Base-by-base conservation (phyloP, 768 basidiomycete species). In the Termitomyces sp. region DNA sequence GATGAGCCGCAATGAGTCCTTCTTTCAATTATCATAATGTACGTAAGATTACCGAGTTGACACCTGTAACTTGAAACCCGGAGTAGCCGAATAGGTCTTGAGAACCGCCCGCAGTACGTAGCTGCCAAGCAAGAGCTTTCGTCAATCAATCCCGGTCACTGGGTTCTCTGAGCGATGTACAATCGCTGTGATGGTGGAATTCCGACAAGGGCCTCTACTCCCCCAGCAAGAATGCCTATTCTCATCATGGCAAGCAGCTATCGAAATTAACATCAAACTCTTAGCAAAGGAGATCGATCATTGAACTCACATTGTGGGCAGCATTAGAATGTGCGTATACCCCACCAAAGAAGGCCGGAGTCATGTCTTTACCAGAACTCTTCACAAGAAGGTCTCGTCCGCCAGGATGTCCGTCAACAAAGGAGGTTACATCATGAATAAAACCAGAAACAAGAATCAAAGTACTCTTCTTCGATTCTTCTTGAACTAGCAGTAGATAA, bases 291-390 rank as follows among this genome's bases (percentile, higher is more conserved):
- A 35, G 46, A 50, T 11, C 39, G 2, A 10, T 4, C 1, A 16
- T 47, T 23, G 25, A 21, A 72, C 82, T 59, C 66, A 85, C 85
- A 60, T 89, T 89, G 67, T 88, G 86, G 11, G 91, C 91, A 6
- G 89, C 90, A 68, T 90, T 88, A 8, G 88, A 89, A 66, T 94
- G 91, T 27, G 83, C 79, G 68, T 92, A 91, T 2, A 88, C 75
- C 23, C 92, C 92, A 4, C 94, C 94, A 67, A 87, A 90, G 75
- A 95, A 95, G 2, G 89, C 80, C 0, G 87, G 79, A 0, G 92
- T 93, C 67, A 89, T 85, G 60, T 95, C 92, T 64, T 84, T 86
- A n/a, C 92, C 93, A 16, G 85, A 77, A 58, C 76, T 83, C 27
- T 70, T 72, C 52, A 73, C 69, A 63, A 97, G 71, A 51, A 89